These are phyloP conservation scores for Selaginella moellendorffii DNA, from an alignment of 75 land plant genomes.

Conservation along the genomic window DNA sequence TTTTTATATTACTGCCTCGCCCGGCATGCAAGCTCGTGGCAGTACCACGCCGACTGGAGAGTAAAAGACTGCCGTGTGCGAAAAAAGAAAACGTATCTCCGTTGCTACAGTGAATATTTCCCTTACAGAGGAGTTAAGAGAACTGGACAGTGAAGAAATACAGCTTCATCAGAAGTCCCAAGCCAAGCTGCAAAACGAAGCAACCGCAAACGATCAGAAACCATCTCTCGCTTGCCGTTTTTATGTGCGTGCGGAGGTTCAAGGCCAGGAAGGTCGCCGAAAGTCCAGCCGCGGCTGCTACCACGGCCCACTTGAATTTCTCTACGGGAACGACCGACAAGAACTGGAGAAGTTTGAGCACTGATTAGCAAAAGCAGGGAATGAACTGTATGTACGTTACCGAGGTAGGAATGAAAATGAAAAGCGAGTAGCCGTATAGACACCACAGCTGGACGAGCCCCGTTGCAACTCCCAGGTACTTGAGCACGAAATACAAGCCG, in stretches of 20 bases:
- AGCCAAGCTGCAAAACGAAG: constrained; percentile 61
- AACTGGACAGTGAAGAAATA: constrained; percentile 67
- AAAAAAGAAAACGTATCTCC: no score
- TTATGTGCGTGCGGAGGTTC: constrained; percentile 73
- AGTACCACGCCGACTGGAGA: no score
- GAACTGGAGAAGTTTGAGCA: constrained; percentile 55
- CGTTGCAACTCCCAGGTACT: constrained; percentile 83
- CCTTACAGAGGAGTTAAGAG: no score
- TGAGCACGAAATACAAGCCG: constrained; percentile 60
- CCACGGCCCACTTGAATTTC: constrained; percentile 85
- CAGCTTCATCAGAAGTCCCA: constrained; percentile 59
- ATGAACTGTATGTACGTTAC: constrained; percentile 95
- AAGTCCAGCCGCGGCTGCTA: constrained; percentile 79
- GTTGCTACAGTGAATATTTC: no score
- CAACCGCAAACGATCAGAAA: constrained; percentile 63
- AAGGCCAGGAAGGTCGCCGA: constrained; percentile 92
- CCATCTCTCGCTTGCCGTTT: constrained; percentile 90
- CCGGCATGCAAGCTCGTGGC: no score
- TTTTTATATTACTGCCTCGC: no score
- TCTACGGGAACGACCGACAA: constrained; percentile 77
- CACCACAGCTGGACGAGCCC: constrained; percentile 92
- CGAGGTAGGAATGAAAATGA: constrained; percentile 90
- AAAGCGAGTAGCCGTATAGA: constrained; percentile 91
- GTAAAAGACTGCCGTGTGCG: no score
- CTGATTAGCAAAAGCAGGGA: constrained; percentile 84